Percentiles rank a stretch among this genome's conserved stretches.
These are phyloP conservation scores for Cytidiella melzeri DNA, from an alignment of 768 basidiomycete species.

Conservation along the genomic window DNA sequence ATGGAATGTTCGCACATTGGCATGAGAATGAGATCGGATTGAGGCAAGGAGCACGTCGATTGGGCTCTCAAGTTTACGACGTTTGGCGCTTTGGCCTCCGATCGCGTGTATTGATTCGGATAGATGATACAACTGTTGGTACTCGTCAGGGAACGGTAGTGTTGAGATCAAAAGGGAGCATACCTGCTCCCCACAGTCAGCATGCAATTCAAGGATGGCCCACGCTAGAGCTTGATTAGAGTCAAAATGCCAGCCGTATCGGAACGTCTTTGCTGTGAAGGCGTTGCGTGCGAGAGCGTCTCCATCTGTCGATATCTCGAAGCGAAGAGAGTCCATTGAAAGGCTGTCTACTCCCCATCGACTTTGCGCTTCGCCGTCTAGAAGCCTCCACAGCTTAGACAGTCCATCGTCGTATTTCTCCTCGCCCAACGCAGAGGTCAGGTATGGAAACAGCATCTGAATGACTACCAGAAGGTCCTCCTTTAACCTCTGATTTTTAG, in stretches of 20 bases:
- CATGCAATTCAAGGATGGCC: constrained; percentile 74
- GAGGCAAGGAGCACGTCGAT: constrained; percentile 47
- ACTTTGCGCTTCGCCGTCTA: constrained; percentile 58
- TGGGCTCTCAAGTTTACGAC: constrained; percentile 52
- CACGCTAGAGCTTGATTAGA: constrained; percentile 66
- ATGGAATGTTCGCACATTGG: constrained; percentile 38
- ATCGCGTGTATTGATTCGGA: constrained; percentile 46
- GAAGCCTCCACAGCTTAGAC: constrained; percentile 43
- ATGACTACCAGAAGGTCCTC: constrained; percentile 76
- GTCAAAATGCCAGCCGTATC: constrained; percentile 70
- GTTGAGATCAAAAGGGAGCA: constrained; percentile 15
- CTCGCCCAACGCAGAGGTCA: constrained; percentile 7
- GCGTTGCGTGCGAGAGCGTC: constrained; percentile 23
- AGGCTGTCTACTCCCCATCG: constrained; percentile 63
- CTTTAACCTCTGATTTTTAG: constrained; percentile 70
- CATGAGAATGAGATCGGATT: constrained; percentile 32
- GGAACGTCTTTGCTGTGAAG: constrained; percentile 62
- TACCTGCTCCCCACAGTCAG: constrained; percentile 71
- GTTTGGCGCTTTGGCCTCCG: constrained; percentile 37
- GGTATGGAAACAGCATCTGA: constrained; percentile 63
- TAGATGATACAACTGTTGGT: constrained; percentile 52
- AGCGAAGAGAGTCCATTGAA: constrained; percentile 56
- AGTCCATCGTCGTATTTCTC: constrained; percentile 38
- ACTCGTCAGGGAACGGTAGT: constrained; percentile 4
- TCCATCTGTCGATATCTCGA: constrained; percentile 36